Percentiles rank a stretch among this genome's conserved stretches.
Conservation (phyloP, 352 stramenopile species). For the Globisporangium ultimum region DNA sequence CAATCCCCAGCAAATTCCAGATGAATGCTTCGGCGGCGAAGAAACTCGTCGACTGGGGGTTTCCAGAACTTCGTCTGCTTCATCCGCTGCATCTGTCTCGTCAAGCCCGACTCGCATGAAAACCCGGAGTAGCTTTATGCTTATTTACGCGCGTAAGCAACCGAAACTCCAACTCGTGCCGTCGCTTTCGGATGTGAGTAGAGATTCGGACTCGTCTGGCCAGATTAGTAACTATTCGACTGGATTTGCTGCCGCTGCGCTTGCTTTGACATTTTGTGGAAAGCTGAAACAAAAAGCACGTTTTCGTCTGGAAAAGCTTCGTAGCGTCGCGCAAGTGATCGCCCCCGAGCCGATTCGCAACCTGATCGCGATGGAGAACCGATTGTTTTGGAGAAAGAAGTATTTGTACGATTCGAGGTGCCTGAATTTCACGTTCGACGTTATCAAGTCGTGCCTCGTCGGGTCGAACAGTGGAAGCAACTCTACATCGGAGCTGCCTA, state of each 20-base stretch:
- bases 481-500: conserved; percentile 32
- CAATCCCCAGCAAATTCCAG: conserved; percentile 57
- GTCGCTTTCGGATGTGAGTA: background rate
- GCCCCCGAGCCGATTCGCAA: conserved; percentile 69
- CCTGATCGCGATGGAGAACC: conserved; percentile 80
- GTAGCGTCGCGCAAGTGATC: conserved; percentile 45
- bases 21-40: conserved; percentile 71
- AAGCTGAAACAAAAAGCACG: conserved; percentile 30
- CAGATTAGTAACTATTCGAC: conserved; percentile 1
- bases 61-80: conserved; percentile 6
- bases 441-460: conserved; percentile 61
- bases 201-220: background rate
- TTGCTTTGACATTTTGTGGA: conserved; percentile 30
- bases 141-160: conserved; percentile 71
- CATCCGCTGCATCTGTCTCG: conserved; percentile 10
- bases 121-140: conserved; percentile 86
- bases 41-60: conserved; percentile 20
- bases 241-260: conserved; percentile 1
- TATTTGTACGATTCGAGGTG: conserved; percentile 78
- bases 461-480: conserved; percentile 19
- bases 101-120: conserved; percentile 49
- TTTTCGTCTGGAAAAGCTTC: conserved; percentile 39
- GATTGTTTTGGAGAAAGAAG: conserved; percentile 83
- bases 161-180: conserved; percentile 30
- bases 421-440: conserved; percentile 76